Conservation (phyloP, 257 asterid species). For the Nicotiana knightiana region DNA sequence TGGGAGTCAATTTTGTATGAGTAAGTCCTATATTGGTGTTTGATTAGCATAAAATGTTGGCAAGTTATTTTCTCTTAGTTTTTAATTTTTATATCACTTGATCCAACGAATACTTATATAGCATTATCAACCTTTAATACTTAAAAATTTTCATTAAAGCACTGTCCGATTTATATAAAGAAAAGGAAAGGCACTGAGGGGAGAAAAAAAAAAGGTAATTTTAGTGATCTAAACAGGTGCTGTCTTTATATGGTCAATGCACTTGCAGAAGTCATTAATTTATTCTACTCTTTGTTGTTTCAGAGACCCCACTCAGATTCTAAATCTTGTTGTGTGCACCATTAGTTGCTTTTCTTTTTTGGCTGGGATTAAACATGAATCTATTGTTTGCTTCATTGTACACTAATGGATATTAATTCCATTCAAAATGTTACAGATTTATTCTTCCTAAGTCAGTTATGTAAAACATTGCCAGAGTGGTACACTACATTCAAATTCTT, state of each 20-base stretch:
- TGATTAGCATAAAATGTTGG: no score
- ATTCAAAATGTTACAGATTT: constrained; percentile 7
- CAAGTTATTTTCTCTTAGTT: no score
- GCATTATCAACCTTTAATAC: no score
- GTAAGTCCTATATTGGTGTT: no score
- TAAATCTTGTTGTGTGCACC: constrained; percentile 16
- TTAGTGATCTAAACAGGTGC: constrained; percentile 8
- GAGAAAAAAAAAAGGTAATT: background rate
- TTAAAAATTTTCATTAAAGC: no score
- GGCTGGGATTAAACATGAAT: background rate
- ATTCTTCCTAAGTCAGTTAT: constrained; percentile 18
- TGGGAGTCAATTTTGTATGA: no score
- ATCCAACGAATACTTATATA: no score
- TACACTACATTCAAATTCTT: constrained; percentile 18
- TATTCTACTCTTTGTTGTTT: constrained; percentile 23
- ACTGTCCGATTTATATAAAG: background rate
- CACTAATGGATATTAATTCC: constrained; percentile 12
- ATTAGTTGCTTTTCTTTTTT: constrained; percentile 15
- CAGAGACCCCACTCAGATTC: constrained; percentile 31
- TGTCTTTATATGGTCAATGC: constrained; percentile 27
- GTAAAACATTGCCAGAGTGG: constrained; percentile 38
- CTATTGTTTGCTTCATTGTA: constrained; percentile 5
- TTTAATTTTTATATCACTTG: no score
- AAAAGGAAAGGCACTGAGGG: background rate
- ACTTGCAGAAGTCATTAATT: constrained; percentile 26